phyloP scores from a whole-genome alignment of 1,284 basidiomycete genomes.

The Heterobasidion irregulare region DNA sequence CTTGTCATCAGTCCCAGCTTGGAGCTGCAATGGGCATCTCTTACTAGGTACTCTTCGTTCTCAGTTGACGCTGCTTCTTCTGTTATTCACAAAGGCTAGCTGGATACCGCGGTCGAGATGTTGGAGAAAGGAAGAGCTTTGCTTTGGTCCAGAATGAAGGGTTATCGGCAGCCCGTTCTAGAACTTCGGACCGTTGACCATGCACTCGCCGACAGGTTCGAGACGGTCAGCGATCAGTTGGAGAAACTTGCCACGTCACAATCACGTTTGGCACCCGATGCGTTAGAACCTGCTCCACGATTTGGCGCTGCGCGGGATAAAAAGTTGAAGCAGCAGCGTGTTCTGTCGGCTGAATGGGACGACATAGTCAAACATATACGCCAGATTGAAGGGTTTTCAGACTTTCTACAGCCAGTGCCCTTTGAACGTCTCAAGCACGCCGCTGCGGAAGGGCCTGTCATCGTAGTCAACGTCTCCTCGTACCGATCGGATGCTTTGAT shows the following conservation, averaged over 20 bases:
- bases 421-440: conserved; percentile 20
- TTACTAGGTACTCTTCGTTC: neutral
- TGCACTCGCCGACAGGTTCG: conserved; percentile 17
- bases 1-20: neutral
- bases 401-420: conserved; percentile 13
- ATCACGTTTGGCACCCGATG: neutral
- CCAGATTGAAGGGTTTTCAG: conserved; percentile 18
- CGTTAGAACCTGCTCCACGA: too few relatives aligned
- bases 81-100: conserved; percentile 23
- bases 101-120: conserved; percentile 24
- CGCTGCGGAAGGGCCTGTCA: conserved; percentile 24
- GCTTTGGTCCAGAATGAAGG: conserved; percentile 19
- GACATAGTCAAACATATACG: conserved; percentile 17
- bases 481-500: conserved; percentile 21
- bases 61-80: conserved; percentile 24
- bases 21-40: neutral
- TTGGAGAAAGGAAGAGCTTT: conserved; percentile 23
- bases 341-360: conserved; percentile 17
- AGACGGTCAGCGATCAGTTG: conserved; percentile 11
- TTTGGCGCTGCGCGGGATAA: conserved; percentile 9
- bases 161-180: conserved; percentile 14
- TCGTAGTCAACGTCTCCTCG: conserved; percentile 22
- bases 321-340: conserved; percentile 10
- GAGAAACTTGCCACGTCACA: neutral
- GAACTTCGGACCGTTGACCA: conserved; percentile 12